Percentiles rank a stretch among this genome's conserved stretches.
phyloP scores from a whole-genome alignment of 176 grass and related monocot species.

The Oryza coarctata region DNA sequence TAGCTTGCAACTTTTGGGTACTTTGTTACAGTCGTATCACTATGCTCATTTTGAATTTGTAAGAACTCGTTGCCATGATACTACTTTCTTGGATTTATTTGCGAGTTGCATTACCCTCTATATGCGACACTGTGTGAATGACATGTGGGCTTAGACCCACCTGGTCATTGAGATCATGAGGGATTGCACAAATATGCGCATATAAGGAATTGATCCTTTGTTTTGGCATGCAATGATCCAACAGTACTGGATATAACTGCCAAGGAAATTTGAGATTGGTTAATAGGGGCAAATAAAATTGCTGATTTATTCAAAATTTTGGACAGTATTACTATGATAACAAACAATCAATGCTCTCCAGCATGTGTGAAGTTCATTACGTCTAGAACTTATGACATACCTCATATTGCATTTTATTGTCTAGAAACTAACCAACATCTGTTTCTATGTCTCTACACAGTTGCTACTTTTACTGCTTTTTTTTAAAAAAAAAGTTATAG shows the following conservation, averaged over 20 bases:
- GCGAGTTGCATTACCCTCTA: not conserved
- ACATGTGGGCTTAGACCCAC: not conserved
- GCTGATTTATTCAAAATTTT: not conserved
- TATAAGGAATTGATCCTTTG: not conserved
- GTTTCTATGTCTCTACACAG: not conserved
- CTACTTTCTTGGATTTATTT: not conserved
- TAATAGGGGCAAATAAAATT: not conserved
- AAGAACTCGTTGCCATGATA: not conserved
- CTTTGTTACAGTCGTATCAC: not conserved
- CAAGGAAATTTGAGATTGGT: slow-evolving; percentile 7
- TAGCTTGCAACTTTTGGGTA: not conserved
- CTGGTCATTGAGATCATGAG: not conserved
- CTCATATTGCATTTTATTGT: not conserved
- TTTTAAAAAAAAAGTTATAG: not conserved
- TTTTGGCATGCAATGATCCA: not conserved
- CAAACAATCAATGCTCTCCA: not conserved
- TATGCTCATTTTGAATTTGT: not conserved
- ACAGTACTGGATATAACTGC: not conserved
- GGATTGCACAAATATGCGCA: not conserved
- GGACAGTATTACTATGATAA: not conserved
- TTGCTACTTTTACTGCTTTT: not conserved
- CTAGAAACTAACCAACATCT: not conserved
- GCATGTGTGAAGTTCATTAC: not conserved
- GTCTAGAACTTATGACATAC: not conserved
- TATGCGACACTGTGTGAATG: not conserved